phyloP scores from a whole-genome alignment of 495 filamentous ascomycete species.

The Astrothelium macrocarpum region DNA sequence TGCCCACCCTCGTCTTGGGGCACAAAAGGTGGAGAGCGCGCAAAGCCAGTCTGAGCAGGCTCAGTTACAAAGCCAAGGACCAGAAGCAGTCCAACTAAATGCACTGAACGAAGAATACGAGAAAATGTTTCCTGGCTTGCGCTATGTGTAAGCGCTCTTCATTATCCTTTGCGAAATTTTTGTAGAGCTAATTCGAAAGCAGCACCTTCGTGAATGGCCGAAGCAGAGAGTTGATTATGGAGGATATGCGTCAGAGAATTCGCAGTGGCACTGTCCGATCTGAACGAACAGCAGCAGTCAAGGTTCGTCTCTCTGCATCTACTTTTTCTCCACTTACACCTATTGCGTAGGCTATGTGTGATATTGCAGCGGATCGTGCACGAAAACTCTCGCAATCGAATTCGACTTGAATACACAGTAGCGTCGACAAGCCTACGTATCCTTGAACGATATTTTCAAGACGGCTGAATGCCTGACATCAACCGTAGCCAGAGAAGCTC shows the following conservation, averaged over 20 bases:
- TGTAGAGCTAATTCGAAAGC: not conserved
- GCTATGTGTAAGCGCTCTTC: conserved; percentile 61
- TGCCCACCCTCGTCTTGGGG: conserved; percentile 83
- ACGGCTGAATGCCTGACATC: not conserved
- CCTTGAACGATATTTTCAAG: not conserved
- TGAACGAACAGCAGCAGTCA: conserved; percentile 67
- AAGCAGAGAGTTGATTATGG: conserved; percentile 62
- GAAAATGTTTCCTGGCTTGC: conserved; percentile 62
- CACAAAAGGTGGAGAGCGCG: conserved; percentile 64
- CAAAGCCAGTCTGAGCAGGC: conserved; percentile 73
- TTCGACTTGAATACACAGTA: too few relatives aligned
- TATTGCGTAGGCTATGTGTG: conserved; percentile 53
- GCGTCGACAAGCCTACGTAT: not conserved
- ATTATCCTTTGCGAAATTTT: not conserved
- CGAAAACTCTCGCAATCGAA: conserved; percentile 34
- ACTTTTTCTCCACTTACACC: conserved; percentile 6
- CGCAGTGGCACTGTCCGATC: conserved; percentile 51
- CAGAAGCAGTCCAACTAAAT: conserved; percentile 49
- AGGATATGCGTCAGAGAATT: conserved; percentile 75
- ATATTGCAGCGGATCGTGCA: conserved; percentile 57
- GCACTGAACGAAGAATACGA: conserved; percentile 77
- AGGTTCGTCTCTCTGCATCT: conserved; percentile 41
- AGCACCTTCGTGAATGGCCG: conserved; percentile 86
- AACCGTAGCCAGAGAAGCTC: not conserved
- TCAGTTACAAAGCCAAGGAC: conserved; percentile 47